Percentiles rank a stretch among this genome's conserved stretches.
Evolutionary conservation across 2,329 filamentous ascomycete genomes (phyloP).

Genomic region (Botryotinia calthae): DNA sequence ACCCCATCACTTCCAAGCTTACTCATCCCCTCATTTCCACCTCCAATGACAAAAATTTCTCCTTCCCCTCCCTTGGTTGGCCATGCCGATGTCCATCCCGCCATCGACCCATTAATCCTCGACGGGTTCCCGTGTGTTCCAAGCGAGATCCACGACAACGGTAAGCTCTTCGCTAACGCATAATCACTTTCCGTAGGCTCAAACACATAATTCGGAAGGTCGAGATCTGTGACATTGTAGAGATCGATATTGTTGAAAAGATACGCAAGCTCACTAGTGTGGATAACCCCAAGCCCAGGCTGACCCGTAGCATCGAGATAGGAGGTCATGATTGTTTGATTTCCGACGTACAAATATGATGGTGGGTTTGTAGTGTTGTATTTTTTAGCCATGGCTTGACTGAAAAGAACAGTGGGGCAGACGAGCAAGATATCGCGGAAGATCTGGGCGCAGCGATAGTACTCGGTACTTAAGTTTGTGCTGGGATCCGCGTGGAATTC

Average conservation of each 20-base stretch:
- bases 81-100: conserved; percentile 44
- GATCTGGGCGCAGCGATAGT: conserved; percentile 49
- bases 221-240: conserved; percentile 42
- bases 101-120: conserved; percentile 41
- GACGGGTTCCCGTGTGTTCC: conserved; percentile 41
- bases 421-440: conserved; percentile 53
- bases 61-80: conserved; percentile 28
- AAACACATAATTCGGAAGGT: conserved; percentile 31
- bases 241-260: conserved; percentile 48
- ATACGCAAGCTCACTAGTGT: conserved; percentile 54
- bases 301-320: conserved; percentile 41
- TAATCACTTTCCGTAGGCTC: conserved; percentile 43
- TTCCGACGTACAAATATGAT: conserved; percentile 52
- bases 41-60: conserved; percentile 45
- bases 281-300: conserved; percentile 47
- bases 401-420: conserved; percentile 48
- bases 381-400: conserved; percentile 40
- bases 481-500: conserved; percentile 45
- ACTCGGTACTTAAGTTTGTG: conserved; percentile 46
- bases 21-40: conserved; percentile 40
- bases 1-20: conserved; percentile 39
- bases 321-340: conserved; percentile 52
- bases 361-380: conserved; percentile 36
- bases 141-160: conserved; percentile 49
- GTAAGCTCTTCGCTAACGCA: conserved; percentile 42